Base-by-base conservation (phyloP, 306 rosid species). In the Vigna mungo region DNA sequence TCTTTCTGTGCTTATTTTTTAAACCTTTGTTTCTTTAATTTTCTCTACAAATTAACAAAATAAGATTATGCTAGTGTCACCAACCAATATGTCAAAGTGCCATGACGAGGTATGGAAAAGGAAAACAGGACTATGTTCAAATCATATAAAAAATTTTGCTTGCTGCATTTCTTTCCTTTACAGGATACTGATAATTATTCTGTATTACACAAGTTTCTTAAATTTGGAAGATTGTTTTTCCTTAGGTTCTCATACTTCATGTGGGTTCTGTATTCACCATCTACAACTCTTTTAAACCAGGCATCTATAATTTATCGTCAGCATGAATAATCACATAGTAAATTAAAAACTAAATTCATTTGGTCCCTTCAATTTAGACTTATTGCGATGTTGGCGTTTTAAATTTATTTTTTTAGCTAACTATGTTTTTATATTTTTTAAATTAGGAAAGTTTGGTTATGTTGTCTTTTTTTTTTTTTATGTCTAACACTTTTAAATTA, bases 1-100 rank as follows among this genome's bases (percentile, higher is more conserved):
- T 17, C 46, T 17, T 68, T 69, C 15, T 10, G 21, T 58, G 23
- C 59, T 46, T 27, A 27, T 53, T 68, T 56, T 81, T 5, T 14
- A 13, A 16, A 3, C 36, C 74, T 17, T 14, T 9, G 6, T 32
- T 10, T 56, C 68, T 54, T 36, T 9, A 2, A 44, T 68, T 60
- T 68, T 83, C 44, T 54, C 8, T 36, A 37, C 59, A 14, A 64
- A 25, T 64, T 49, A 59, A 23, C 59, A 72, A 47, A 36, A 58
- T 21, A 75, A 18, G 18, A 20, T 6, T 60, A 52, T 47, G n/a
- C 77, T 14, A 52, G 13, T 78, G 8, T 43, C 18, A 41, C 61
- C 41, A 9, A n/a, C 30, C 55, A 55, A 34, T 23, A 55, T 32
- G 20, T 32, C 2, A 52, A 60, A 17, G 32, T 47, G 60, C 4